Base-by-base conservation (phyloP, 306 rosid species). In the Vicia villosa region DNA sequence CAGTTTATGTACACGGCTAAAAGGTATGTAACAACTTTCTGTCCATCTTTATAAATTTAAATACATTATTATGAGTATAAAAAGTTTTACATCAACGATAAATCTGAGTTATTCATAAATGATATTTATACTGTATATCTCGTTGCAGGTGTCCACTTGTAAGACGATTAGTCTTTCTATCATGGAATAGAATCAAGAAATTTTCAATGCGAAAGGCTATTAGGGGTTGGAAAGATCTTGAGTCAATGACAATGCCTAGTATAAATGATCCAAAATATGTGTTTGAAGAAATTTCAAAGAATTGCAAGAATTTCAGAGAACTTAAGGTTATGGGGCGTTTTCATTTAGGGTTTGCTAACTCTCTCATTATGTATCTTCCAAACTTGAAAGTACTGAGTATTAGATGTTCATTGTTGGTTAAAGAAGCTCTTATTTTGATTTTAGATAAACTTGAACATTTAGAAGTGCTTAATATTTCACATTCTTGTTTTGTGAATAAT, bases 171-270 rank as follows among this genome's bases (percentile, higher is more conserved):
- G 41, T 28, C 8, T 26, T 57, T 14, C 6, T 30, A 3, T 28
- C 63, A 28, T 57, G 63, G 63, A 57, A 57, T 4, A 57, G 63
- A 28, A 28, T 57, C 17, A 57, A 57, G 40, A 57, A 28, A 57
- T 14, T 30, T 0, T 38, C 2, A 15, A 57, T 57, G 40, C 12
- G 21, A 4, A 57, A 28, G 11, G 61, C 61, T 5, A 55, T 55
- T 26, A 24, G 61, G 16, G 17, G 61, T 14, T 55, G 61, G 61
- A 55, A 55, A 12, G 37, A 55, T 24, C 10, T 55, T 5, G 61
- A 55, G 61, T 55, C 61, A n/a, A 28, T 57, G 63, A 57, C 63
- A n/a, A 57, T 57, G 63, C 63, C 63, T 20, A 6, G 20, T 38
- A 14, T 57, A 57, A 0, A 0, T 0, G 3, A 57, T n/a, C 63